Evolutionary conservation across 768 basidiomycete genomes (phyloP).

Genomic region (Astraeus odoratus): DNA sequence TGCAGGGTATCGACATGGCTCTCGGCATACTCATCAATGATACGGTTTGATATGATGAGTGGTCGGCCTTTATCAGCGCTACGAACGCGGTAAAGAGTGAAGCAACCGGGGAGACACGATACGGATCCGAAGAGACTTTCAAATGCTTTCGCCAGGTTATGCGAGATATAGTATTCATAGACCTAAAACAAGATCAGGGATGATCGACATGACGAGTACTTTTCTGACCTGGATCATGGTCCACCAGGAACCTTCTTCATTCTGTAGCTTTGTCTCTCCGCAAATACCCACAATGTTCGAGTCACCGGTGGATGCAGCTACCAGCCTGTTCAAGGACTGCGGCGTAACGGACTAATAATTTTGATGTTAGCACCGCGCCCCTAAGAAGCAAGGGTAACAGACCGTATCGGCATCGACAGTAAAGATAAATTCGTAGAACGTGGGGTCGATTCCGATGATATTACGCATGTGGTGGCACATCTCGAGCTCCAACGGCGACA

Average conservation of each 20-base stretch:
- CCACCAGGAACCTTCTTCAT: slow-evolving; percentile 66
- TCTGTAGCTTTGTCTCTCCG: slow-evolving; percentile 62
- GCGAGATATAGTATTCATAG: slow-evolving; percentile 65
- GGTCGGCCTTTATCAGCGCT: slow-evolving; percentile 69
- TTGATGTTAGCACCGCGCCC: slow-evolving; percentile 10
- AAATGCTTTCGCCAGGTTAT: slow-evolving; percentile 62
- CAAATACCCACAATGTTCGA: slow-evolving; percentile 61
- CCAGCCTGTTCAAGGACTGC: slow-evolving; percentile 61
- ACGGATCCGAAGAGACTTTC: slow-evolving; percentile 65
- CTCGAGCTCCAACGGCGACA: slow-evolving; percentile 61
- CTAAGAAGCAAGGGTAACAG: slow-evolving; percentile 5
- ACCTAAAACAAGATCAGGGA: slow-evolving; percentile 31
- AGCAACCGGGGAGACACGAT: slow-evolving; percentile 69
- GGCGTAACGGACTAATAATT: slow-evolving; percentile 47
- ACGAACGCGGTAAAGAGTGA: slow-evolving; percentile 63
- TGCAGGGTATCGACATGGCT: slow-evolving; percentile 61
- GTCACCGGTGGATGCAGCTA: slow-evolving; percentile 55
- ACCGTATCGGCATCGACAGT: slow-evolving; percentile 62
- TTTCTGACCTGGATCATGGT: slow-evolving; percentile 63
- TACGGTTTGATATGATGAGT: slow-evolving; percentile 63
- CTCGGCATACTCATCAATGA: slow-evolving; percentile 66
- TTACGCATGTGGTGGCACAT: slow-evolving; percentile 73
- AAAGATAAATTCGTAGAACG: slow-evolving; percentile 73
- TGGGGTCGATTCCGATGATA: slow-evolving; percentile 65
- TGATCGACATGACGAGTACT: background rate